phyloP scores from a whole-genome alignment of 2,329 filamentous ascomycete genomes.

The Xylariaceae sp. region DNA sequence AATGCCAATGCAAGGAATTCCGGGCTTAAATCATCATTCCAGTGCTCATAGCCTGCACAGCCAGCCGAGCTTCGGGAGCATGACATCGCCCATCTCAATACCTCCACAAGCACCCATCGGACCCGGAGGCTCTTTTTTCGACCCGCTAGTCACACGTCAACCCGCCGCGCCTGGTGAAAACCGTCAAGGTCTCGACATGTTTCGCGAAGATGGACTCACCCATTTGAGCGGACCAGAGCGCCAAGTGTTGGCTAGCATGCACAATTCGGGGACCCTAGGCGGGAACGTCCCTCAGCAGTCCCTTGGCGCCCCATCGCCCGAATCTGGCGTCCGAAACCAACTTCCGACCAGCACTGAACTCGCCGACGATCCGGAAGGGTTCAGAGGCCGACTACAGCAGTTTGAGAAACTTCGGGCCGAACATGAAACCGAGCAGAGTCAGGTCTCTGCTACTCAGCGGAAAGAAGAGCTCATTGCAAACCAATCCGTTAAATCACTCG shows the following conservation, averaged over 20 bases:
- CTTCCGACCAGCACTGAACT: constrained; percentile 50
- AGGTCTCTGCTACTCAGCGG: constrained; percentile 1
- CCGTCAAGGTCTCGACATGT: constrained; percentile 47
- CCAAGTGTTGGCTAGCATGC: constrained; percentile 46
- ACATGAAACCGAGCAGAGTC: constrained; percentile 54
- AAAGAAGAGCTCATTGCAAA: constrained; percentile 14
- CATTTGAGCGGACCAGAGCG: constrained; percentile 56
- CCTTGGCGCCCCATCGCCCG: constrained; percentile 35
- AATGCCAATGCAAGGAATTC: constrained; percentile 59
- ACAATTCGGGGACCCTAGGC: constrained; percentile 30
- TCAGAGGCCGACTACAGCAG: constrained; percentile 71
- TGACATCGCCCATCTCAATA: constrained; percentile 75
- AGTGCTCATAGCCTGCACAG: constrained; percentile 95
- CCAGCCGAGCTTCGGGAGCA: constrained; percentile 93
- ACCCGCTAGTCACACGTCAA: constrained; percentile 46
- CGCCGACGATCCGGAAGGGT: constrained; percentile 53
- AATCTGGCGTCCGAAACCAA: constrained; percentile 40
- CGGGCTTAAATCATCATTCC: constrained; percentile 79
- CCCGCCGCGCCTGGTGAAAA: constrained; percentile 39
- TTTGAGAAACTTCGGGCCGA: constrained; percentile 77
- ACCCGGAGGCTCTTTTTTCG: constrained; percentile 67
- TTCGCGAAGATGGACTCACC: constrained; percentile 71
- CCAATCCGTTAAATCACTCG: constrained; percentile 13
- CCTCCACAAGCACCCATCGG: constrained; percentile 52
- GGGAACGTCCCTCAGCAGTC: constrained; percentile 36